Conservation (phyloP, 1,139 yeast species). For the Debaryomyces nepalensis region DNA sequence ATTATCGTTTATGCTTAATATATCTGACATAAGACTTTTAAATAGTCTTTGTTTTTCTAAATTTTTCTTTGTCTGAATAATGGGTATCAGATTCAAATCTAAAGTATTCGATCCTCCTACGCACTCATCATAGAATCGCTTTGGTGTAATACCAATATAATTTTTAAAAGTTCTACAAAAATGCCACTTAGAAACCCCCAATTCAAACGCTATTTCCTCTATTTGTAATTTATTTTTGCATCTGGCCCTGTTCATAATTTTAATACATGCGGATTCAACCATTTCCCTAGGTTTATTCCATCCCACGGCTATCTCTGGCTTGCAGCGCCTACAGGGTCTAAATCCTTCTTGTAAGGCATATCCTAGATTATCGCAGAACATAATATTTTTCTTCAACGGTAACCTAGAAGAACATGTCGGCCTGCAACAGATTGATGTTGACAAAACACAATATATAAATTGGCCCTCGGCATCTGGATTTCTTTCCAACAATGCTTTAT, state of each 20-base stretch:
- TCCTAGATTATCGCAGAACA: constrained; percentile 10
- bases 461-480: constrained; percentile 10
- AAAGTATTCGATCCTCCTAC: constrained; percentile 11
- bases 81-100: constrained; percentile 5
- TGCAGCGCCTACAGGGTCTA: constrained; percentile 17
- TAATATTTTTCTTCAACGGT: constrained; percentile 13
- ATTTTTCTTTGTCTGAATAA: constrained; percentile 13
- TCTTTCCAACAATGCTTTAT: constrained; percentile 12
- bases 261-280: constrained; percentile 12
- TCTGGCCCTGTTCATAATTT: constrained; percentile 10
- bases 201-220: constrained; percentile 12
- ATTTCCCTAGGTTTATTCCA: constrained; percentile 17
- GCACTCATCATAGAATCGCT: constrained; percentile 19
- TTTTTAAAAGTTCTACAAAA: constrained; percentile 26
- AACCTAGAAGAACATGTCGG: constrained; percentile 17
- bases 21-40: too few relatives aligned
- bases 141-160: constrained; percentile 25
- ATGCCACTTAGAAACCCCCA: constrained; percentile 30
- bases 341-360: constrained; percentile 13
- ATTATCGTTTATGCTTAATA: too few relatives aligned
- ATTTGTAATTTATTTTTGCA: constrained; percentile 11
- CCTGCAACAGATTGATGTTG: constrained; percentile 16
- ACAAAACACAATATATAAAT: constrained; percentile 11
- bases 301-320: constrained; percentile 13
- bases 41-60: constrained; percentile 6